A percentile compares a stretch with the other conserved stretches of the same genome.
Evolutionary conservation across 129 eudicot genomes (phyloP).

Genomic region (Lactuca saligna): DNA sequence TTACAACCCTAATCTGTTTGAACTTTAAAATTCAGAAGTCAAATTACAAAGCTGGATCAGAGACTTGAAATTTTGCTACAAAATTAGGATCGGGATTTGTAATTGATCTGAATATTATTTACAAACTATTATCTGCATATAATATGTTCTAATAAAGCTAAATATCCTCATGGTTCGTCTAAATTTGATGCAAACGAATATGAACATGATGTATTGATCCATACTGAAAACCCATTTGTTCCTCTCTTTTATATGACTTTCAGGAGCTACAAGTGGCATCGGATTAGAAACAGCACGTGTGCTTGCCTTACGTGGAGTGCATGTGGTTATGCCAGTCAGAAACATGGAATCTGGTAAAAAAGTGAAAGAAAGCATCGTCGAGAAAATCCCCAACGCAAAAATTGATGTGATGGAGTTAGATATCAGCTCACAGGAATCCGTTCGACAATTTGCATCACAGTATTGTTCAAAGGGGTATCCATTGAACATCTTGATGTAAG

Average conservation of each 20-base stretch:
- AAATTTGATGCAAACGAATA: too few species aligned
- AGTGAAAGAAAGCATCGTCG: slow-evolving; percentile 50
- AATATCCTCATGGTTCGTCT: too few species aligned
- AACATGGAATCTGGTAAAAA: slow-evolving; percentile 59
- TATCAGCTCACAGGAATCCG: slow-evolving; percentile 64
- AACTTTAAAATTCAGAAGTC: neutral
- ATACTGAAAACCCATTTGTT: neutral
- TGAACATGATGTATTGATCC: neutral
- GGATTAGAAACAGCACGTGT: slow-evolving; percentile 74
- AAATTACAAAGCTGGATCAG: neutral
- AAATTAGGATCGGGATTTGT: too few species aligned
- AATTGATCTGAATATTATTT: too few species aligned
- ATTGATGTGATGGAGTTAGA: slow-evolving; percentile 85
- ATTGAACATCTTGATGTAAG: slow-evolving; percentile 85
- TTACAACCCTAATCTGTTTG: neutral
- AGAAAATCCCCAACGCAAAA: slow-evolving; percentile 63
- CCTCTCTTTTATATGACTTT: neutral
- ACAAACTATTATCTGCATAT: neutral
- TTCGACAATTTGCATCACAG: slow-evolving; percentile 64
- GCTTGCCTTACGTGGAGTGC: slow-evolving; percentile 72
- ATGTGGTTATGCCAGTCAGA: slow-evolving; percentile 87
- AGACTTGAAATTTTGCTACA: too few species aligned
- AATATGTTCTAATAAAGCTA: too few species aligned
- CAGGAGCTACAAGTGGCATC: slow-evolving; percentile 89
- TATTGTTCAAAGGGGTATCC: slow-evolving; percentile 55